Evolutionary conservation across 768 basidiomycete species (phyloP).

Genomic region (Termitomyces sp.): DNA sequence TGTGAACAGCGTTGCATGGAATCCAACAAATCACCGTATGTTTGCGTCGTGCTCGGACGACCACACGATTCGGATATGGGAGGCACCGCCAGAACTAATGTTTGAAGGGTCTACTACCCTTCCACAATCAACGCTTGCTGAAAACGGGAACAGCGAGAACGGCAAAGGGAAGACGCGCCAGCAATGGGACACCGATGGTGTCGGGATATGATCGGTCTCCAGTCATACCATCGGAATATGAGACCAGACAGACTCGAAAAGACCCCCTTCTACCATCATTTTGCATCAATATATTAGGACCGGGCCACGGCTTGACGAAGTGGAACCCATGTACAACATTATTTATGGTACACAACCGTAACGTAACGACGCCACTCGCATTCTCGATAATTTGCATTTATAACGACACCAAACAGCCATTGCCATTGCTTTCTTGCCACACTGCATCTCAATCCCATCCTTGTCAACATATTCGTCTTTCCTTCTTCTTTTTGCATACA

Average conservation of each 20-base stretch:
- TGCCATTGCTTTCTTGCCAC: constrained; percentile 10
- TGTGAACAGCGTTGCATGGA: constrained; percentile 97
- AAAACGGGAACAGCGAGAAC: constrained; percentile 57
- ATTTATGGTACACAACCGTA: background rate
- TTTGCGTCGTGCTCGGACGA: constrained; percentile 98
- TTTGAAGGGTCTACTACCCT: constrained; percentile 10
- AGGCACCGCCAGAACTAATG: constrained; percentile 35
- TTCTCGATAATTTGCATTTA: constrained; percentile 12
- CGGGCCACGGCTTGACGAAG: background rate
- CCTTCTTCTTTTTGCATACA: constrained; percentile 25
- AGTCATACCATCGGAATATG: background rate
- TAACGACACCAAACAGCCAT: background rate
- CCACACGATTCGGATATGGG: constrained; percentile 87
- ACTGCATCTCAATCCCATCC: constrained; percentile 12
- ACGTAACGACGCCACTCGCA: background rate
- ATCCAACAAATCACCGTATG: constrained; percentile 81
- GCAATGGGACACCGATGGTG: constrained; percentile 30
- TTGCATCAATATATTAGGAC: background rate
- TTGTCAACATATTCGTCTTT: constrained; percentile 11
- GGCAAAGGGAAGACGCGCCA: constrained; percentile 62
- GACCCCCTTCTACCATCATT: background rate
- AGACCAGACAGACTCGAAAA: background rate
- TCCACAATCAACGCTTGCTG: constrained; percentile 17
- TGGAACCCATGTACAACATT: constrained; percentile 6
- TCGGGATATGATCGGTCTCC: constrained; percentile 11